Evolutionary conservation across 1,139 yeast species (phyloP), one percentile per base, ranked within the genome.

Genomic region (Yamadazyma membranifaciens): DNA sequence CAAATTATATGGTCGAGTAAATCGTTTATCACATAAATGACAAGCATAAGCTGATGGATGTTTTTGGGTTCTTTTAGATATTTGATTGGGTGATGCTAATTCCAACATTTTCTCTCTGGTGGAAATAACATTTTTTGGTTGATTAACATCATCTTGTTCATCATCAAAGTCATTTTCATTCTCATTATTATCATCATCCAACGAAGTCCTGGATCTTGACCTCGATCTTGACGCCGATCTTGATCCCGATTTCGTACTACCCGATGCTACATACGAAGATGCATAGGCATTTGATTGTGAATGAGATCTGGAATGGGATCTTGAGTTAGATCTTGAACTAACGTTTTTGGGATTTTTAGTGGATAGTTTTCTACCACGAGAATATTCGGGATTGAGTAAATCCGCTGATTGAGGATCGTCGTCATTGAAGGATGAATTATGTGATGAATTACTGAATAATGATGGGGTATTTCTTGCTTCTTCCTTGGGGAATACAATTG

Each of bases 1-100:
- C 53, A 92, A 69, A 58, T 92, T 92, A 62, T 92, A 92, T 0
- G 96, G 96, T 44, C 98, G 67, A 2, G 98, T 89, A 59, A 92
- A 92, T 38, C 83, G 67, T 60, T 88, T 89, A 34, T 83, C 91
- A 63, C 98, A 92, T 38, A 86, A 62, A 45, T 83, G 82, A 61
- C 98, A 92, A 0, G 87, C 85, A 60, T 81, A 89, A 9, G 83
- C 78, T 24, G 91, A 78, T 0, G 95, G 92, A 54, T 84, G 86
- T 51, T 84, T 86, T 52, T 85, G 91, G 3, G 78, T 73, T 28
- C 86, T 67, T 51, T 75, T 79, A 32, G 77, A 69, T 6, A 65
- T 57, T 43, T 66, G 73, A 31, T 69, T 69, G 1, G 80, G 76
- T 14, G 74, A 67, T 1, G 87, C 87, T 50, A 83, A 63, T 52